Evolutionary conservation across 2,329 filamentous ascomycete species (phyloP).

Genomic region (Verticillium isaacii): DNA sequence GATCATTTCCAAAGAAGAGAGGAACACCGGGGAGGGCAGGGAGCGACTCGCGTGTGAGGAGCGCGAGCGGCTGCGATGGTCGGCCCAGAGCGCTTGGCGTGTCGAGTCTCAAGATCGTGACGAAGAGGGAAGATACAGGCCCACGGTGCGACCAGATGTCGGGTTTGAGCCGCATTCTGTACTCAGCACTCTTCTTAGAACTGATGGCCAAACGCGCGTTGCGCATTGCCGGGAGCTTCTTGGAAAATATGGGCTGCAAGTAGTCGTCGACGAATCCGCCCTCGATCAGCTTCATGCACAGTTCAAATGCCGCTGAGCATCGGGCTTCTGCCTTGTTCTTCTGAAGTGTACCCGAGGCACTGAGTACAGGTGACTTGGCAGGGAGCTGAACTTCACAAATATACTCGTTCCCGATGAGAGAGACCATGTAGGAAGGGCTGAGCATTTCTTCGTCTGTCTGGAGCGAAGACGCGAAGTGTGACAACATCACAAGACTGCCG

Average conservation of each 20-base stretch:
- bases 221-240: conserved; percentile 72
- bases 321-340: conserved; percentile 74
- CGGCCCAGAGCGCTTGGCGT: conserved; percentile 52
- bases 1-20: conserved; percentile 65
- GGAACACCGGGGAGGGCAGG: conserved; percentile 63
- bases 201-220: conserved; percentile 82
- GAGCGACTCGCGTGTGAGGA: conserved; percentile 65
- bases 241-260: conserved; percentile 68
- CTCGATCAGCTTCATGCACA: conserved; percentile 65
- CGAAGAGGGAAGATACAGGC: conserved; percentile 47
- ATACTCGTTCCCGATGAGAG: conserved; percentile 52
- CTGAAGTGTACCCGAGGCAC: conserved; percentile 58
- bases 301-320: conserved; percentile 82
- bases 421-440: conserved; percentile 57
- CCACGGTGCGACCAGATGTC: conserved; percentile 58
- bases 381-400: conserved; percentile 78
- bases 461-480: conserved; percentile 68
- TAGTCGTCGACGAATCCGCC: conserved; percentile 66
- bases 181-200: conserved; percentile 67
- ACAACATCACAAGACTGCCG: conserved; percentile 66
- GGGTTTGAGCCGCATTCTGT: conserved; percentile 77
- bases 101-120: conserved; percentile 56
- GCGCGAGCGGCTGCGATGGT: conserved; percentile 57
- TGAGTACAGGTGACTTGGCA: conserved; percentile 64
- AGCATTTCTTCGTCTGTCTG: conserved; percentile 30